Conservation (phyloP, 495 filamentous ascomycete genomes). For the Sabuloglossum arenarium region DNA sequence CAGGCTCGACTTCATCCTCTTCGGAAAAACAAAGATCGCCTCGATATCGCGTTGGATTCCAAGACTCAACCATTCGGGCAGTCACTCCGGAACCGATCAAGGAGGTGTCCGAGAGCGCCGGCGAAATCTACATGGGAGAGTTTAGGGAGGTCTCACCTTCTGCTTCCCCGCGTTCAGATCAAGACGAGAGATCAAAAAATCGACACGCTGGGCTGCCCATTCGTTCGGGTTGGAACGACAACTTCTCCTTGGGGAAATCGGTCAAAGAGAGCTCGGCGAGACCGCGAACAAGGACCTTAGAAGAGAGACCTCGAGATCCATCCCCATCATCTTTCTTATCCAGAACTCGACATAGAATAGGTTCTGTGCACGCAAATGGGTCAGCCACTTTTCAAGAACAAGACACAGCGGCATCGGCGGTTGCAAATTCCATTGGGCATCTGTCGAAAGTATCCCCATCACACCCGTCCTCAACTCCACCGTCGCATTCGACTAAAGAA, state of each 20-base stretch:
- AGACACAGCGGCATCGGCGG: constrained; percentile 11
- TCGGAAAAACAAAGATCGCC: background rate
- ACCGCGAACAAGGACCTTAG: constrained; percentile 16
- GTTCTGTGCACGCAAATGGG: constrained; percentile 16
- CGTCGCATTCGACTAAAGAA: background rate
- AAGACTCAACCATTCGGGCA: background rate
- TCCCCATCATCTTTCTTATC: constrained; percentile 13
- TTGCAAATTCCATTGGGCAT: constrained; percentile 7
- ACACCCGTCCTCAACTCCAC: background rate
- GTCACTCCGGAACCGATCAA: background rate
- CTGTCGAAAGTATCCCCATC: background rate
- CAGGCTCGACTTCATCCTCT: background rate
- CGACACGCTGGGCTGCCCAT: background rate
- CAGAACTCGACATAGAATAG: constrained; percentile 17
- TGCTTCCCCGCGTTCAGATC: background rate
- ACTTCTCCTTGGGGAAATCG: background rate
- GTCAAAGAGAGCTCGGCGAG: background rate
- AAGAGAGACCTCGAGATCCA: constrained; percentile 10
- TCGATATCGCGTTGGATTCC: background rate
- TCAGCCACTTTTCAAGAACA: constrained; percentile 12
- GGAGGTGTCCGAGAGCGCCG: background rate
- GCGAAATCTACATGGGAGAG: background rate
- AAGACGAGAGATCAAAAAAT: background rate
- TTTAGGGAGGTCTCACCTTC: background rate
- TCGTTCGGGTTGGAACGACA: background rate